Conservation (phyloP, 768 basidiomycete species). For the Kondoa subrosea region DNA sequence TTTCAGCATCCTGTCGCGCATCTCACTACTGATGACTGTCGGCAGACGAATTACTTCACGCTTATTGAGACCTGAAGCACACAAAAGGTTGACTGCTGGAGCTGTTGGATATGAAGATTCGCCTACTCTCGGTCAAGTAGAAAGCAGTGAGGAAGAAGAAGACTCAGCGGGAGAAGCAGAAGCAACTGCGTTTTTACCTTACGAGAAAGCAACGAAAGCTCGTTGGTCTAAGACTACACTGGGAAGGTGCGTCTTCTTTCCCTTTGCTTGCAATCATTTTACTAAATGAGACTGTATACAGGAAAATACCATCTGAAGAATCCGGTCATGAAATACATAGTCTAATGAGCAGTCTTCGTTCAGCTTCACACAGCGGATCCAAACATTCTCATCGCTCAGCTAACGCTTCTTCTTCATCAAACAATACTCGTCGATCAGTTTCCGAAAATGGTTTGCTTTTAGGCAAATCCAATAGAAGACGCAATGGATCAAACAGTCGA, state of each 20-base stretch:
- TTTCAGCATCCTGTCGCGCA: too few relatives aligned
- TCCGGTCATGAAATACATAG: neutral
- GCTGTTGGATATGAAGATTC: neutral
- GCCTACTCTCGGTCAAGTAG: neutral
- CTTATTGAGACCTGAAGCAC: neutral
- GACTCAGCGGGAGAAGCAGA: neutral
- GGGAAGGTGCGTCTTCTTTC: neutral
- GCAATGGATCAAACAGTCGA: neutral
- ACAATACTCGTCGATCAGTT: neutral
- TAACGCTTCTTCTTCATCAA: neutral
- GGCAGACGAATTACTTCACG: neutral
- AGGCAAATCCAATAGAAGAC: neutral
- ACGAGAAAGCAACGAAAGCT: neutral
- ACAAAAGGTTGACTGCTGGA: neutral
- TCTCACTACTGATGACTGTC: neutral
- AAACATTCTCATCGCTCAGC: neutral
- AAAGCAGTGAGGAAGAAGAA: neutral
- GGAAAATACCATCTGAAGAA: neutral
- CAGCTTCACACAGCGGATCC: neutral
- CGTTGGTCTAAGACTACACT: neutral
- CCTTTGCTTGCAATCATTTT: too few relatives aligned
- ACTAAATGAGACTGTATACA: neutral
- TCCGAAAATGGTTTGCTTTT: neutral
- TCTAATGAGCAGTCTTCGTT: neutral
- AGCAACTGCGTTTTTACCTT: neutral